Evolutionary conservation across 768 basidiomycete genomes (phyloP).

Genomic region (Psilocybe cubensis): DNA sequence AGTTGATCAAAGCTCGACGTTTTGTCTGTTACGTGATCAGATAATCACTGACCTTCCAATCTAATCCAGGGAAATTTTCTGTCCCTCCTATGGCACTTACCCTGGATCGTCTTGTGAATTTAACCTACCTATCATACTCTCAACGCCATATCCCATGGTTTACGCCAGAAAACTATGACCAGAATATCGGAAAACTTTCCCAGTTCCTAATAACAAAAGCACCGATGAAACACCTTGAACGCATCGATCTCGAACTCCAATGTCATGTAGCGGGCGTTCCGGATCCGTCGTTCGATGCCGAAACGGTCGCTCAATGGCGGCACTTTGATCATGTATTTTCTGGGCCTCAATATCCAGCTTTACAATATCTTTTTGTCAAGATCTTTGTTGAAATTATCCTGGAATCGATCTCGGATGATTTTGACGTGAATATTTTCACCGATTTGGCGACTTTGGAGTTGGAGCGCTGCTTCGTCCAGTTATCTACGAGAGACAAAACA

Average conservation of each 20-base stretch:
- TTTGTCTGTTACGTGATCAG: background rate
- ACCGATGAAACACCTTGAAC: constrained; percentile 1
- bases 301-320: background rate
- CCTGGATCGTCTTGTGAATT: background rate
- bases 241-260: background rate
- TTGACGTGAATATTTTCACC: background rate
- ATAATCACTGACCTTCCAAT: background rate
- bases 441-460: background rate
- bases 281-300: background rate
- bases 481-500: background rate
- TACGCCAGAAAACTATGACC: background rate
- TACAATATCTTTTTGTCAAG: background rate
- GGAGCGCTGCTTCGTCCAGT: background rate
- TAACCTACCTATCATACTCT: constrained; percentile 1
- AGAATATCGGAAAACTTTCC: background rate
- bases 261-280: background rate
- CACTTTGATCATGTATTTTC: background rate
- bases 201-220: background rate
- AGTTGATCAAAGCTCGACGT: background rate
- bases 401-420: background rate
- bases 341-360: background rate
- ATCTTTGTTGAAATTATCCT: background rate
- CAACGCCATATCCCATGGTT: background rate
- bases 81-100: background rate
- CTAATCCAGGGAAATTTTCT: background rate